Conservation (phyloP, 805 yeast species). For the Debaryomyces tyrocola region DNA sequence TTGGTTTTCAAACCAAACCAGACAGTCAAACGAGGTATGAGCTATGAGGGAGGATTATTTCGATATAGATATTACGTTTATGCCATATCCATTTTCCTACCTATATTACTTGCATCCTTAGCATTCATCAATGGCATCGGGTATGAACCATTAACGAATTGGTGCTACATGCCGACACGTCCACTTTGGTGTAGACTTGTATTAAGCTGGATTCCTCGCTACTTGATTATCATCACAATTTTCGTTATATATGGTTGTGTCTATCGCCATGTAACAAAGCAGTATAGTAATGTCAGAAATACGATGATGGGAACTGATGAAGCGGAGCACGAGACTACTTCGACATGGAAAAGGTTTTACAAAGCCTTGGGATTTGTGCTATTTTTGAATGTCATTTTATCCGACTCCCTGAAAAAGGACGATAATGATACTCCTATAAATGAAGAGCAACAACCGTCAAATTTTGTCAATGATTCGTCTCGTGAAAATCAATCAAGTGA, state of each 20-base stretch:
- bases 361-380: not conserved
- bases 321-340: not conserved
- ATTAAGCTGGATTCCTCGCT: slow-evolving; percentile 82
- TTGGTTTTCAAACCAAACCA: slow-evolving; percentile 64
- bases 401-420: not conserved
- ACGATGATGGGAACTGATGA: not conserved
- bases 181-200: slow-evolving; percentile 75
- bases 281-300: not conserved
- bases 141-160: slow-evolving; percentile 62
- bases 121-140: slow-evolving; percentile 61
- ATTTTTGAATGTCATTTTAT: not conserved
- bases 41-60: slow-evolving; percentile 73
- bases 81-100: slow-evolving; percentile 55
- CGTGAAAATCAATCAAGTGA: not conserved
- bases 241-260: slow-evolving; percentile 47
- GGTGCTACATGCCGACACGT: slow-evolving; percentile 75
- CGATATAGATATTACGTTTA: slow-evolving; percentile 58
- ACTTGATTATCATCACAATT: slow-evolving; percentile 59
- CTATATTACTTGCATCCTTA: slow-evolving; percentile 66
- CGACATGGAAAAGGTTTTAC: not conserved
- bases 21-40: slow-evolving; percentile 25
- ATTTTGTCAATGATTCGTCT: too few species aligned
- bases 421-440: not conserved
- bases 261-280: not conserved
- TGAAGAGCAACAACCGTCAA: not conserved